These are phyloP conservation scores for Trifolium fragiferum DNA, from an alignment of 306 rosid genomes.

Conservation along the genomic window DNA sequence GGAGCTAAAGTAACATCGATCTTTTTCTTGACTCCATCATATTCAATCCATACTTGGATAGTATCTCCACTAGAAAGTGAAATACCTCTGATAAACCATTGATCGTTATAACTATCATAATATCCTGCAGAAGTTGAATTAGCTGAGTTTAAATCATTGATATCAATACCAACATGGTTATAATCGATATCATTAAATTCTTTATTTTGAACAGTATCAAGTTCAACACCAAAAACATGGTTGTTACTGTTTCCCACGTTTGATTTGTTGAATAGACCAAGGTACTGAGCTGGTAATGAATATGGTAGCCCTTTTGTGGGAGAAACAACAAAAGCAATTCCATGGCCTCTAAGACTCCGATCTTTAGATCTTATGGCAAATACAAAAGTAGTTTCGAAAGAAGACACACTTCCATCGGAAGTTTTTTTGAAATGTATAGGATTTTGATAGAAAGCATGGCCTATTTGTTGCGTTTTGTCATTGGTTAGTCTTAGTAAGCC, in stretches of 20 bases:
- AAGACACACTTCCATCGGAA: too few relatives aligned
- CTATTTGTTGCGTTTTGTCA: too few relatives aligned
- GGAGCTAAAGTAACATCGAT: conserved; percentile 25
- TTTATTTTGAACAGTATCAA: conserved; percentile 73
- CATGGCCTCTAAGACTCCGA: conserved; percentile 77
- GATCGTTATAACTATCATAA: too few relatives aligned
- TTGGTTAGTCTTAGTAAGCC: too few relatives aligned
- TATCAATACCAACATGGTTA: conserved; percentile 77
- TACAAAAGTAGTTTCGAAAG: too few relatives aligned
- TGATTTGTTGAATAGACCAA: conserved; percentile 64
- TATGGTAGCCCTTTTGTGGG: conserved; percentile 53
- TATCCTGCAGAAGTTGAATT: conserved; percentile 48
- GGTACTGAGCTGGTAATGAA: conserved; percentile 69
- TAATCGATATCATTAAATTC: conserved; percentile 74
- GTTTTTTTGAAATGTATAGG: too few relatives aligned
- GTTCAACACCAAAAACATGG: conserved; percentile 77
- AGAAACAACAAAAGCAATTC: conserved; percentile 68
- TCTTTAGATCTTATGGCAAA: not conserved
- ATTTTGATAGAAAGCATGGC: too few relatives aligned
- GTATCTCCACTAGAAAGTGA: conserved; percentile 52
- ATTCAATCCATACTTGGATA: conserved; percentile 69
- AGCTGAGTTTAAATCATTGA: conserved; percentile 49
- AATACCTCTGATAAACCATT: too few relatives aligned
- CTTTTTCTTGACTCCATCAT: conserved; percentile 50
- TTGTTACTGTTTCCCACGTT: conserved; percentile 58